phyloP scores from a whole-genome alignment of 768 basidiomycete species.

The Agaricus blazei region DNA sequence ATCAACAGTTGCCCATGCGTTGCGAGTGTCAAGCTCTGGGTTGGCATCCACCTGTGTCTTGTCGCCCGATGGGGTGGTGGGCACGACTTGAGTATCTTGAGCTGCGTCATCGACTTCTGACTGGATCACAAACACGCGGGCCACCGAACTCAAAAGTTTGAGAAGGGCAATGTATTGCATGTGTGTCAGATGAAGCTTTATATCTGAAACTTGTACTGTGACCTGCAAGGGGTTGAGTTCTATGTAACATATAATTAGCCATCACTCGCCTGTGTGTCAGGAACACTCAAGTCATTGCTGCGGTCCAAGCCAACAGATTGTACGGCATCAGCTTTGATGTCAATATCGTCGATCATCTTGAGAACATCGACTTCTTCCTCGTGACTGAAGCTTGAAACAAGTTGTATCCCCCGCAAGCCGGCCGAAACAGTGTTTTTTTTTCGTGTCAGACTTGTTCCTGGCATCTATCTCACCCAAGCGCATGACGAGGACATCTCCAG shows the following conservation, averaged over 20 bases:
- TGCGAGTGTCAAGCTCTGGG: conserved; percentile 53
- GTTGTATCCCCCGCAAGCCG: conserved; percentile 76
- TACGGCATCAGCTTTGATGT: conserved; percentile 61
- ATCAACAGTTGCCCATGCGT: conserved; percentile 64
- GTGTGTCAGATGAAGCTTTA: conserved; percentile 81
- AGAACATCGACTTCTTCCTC: conserved; percentile 47
- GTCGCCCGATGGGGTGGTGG: conserved; percentile 7
- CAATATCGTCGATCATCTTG: conserved; percentile 91
- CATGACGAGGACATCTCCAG: conserved; percentile 69
- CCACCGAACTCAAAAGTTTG: conserved; percentile 61
- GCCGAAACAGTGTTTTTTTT: conserved; percentile 61
- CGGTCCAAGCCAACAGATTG: conserved; percentile 59
- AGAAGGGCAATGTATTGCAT: conserved; percentile 74
- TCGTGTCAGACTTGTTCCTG: conserved; percentile 62
- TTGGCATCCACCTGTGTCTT: conserved; percentile 22
- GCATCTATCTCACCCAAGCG: conserved; percentile 88
- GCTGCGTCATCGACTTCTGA: conserved; percentile 30
- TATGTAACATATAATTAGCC: background rate
- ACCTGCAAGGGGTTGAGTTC: conserved; percentile 40
- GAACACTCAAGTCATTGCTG: conserved; percentile 42
- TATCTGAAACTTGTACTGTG: conserved; percentile 69
- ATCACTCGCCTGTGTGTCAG: conserved; percentile 67
- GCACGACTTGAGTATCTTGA: conserved; percentile 17
- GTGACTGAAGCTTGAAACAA: conserved; percentile 63
- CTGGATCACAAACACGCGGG: conserved; percentile 50